Evolutionary conservation across 768 basidiomycete genomes (phyloP), one percentile per base, ranked within the genome.

Genomic region (Rhodosporidiobolus sp.): DNA sequence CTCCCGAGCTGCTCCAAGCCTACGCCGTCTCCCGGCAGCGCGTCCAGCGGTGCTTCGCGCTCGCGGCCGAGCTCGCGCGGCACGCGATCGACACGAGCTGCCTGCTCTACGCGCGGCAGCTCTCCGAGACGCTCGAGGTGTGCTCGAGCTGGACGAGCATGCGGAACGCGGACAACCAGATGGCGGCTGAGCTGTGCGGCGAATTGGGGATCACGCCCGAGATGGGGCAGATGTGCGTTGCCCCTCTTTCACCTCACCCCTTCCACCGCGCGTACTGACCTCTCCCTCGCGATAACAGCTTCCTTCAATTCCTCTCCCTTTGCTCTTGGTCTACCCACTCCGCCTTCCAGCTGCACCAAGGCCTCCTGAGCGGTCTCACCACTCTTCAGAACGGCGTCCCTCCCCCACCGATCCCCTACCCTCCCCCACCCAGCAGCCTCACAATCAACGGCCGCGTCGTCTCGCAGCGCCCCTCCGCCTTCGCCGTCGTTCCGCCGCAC

Each of bases 131-230:
- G 20, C 56, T 69, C 5, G 43, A 45, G 46, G 45, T 63, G 1
- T 63, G 61, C 48, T 50, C 67, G 34, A 62, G 61, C 16, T 69
- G 67, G 67, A 69, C 67, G 34, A 49, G 48, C 19, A 17, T 69
- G 22, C 30, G 60, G 20, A 54, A 38, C 22, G 34, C 46, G 8
- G 67, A 69, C 14, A 4, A 6, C 2, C 46, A 3, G 17, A 34
- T 56, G 22, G 56, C 56, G 19, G 35, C n/a, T 0, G 61, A 63
- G n/a, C 35, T 69, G 43, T 32, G 55, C 7, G 22, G n/a, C 14
- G 67, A 69, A 17, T 34, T 69, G 6, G 67, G 61, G 34, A 63
- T 69, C 28, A 32, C 50, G 2, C n/a, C 55, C 61, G 67, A 69
- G 30, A 57, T 63, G 61, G 67, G 67, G 3, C 60, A 30, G 24